A percentile compares a stretch with the other conserved stretches of the same genome.
phyloP scores from a whole-genome alignment of 1,139 yeast species.

The Cylindricascospora bacillispora region DNA sequence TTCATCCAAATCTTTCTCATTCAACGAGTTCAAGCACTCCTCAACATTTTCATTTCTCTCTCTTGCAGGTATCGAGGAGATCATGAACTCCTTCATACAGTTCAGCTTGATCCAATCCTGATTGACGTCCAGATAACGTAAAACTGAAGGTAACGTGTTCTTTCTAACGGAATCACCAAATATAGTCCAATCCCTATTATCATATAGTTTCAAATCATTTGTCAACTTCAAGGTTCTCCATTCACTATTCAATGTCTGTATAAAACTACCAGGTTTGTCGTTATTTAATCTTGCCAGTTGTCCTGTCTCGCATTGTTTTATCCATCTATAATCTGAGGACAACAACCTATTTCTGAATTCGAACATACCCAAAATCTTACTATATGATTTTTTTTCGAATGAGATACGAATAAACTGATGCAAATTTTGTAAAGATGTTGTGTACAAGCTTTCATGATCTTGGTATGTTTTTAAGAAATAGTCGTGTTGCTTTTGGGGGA shows the following conservation, averaged over 20 bases:
- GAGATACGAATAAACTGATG: constrained; percentile 18
- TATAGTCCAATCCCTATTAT: constrained; percentile 21
- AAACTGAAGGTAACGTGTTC: constrained; percentile 6
- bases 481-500: constrained; percentile 26
- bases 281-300: constrained; percentile 20
- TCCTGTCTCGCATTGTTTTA: constrained; percentile 10
- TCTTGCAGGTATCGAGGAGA: constrained; percentile 12
- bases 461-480: constrained; percentile 8
- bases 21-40: neutral
- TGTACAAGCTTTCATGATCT: constrained; percentile 12
- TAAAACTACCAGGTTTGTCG: constrained; percentile 16
- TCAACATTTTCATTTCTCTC: constrained; percentile 8
- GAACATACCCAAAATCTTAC: constrained; percentile 22
- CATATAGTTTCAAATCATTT: constrained; percentile 8
- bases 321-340: constrained; percentile 17
- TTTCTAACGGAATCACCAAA: constrained; percentile 6
- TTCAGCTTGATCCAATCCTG: constrained; percentile 9
- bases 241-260: constrained; percentile 8
- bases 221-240: constrained; percentile 8
- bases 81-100: constrained; percentile 15
- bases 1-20: neutral
- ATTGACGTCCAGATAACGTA: constrained; percentile 10
- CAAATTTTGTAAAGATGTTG: constrained; percentile 13
- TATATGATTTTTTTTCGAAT: constrained; percentile 20
- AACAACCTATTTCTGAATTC: constrained; percentile 14